These are phyloP conservation scores for Eucalyptus cloeziana DNA, from an alignment of 345 rosid species.

Conservation along the genomic window DNA sequence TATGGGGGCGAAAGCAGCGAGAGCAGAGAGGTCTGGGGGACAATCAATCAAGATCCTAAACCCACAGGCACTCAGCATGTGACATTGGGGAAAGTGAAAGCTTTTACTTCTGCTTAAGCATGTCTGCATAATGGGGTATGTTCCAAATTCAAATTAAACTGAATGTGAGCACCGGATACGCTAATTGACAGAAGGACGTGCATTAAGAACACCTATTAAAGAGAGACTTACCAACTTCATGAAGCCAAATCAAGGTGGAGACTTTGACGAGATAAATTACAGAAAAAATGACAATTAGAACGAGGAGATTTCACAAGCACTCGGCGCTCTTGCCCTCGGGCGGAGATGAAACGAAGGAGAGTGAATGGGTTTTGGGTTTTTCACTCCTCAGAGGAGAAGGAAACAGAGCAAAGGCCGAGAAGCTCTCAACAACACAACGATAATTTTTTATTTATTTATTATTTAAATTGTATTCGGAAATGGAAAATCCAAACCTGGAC, in stretches of 20 bases:
- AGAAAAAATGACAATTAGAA: background rate
- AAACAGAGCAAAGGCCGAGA: background rate
- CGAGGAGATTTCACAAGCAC: background rate
- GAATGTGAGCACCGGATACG: background rate
- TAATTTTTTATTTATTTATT: background rate
- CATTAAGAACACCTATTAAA: background rate
- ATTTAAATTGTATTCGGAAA: background rate
- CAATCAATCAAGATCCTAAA: slow-evolving; percentile 68
- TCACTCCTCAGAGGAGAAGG: background rate
- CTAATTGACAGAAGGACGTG: background rate
- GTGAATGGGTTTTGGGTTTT: background rate
- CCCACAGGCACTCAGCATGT: slow-evolving; percentile 47
- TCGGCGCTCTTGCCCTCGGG: background rate
- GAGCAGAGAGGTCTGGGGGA: slow-evolving; percentile 69
- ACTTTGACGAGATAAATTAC: background rate
- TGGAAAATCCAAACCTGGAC: background rate
- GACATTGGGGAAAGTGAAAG: slow-evolving; percentile 56
- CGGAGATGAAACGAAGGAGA: background rate
- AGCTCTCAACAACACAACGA: background rate
- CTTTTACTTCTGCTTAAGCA: slow-evolving; percentile 75
- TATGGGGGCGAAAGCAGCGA: slow-evolving; percentile 56
- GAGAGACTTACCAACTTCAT: slow-evolving; percentile 54
- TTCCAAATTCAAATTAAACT: background rate
- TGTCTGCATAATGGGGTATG: slow-evolving; percentile 34
- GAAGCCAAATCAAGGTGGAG: background rate